Conservation (phyloP, 352 stramenopile species). For the Phytophthora tentaculata region DNA sequence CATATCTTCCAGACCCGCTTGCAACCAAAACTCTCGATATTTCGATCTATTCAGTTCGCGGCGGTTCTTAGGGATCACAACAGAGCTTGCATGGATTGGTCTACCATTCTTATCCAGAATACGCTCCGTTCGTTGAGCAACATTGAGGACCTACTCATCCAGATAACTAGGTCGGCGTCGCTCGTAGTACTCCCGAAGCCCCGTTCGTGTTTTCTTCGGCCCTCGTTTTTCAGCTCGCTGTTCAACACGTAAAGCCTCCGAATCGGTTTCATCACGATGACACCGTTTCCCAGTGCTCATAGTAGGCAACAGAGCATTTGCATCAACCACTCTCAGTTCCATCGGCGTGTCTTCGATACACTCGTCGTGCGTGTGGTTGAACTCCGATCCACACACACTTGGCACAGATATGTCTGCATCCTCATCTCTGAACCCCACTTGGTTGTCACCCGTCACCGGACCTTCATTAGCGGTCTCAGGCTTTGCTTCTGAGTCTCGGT, state of each 20-base stretch:
- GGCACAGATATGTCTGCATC: not conserved
- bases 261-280: not conserved
- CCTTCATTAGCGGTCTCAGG: too few species aligned
- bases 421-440: not conserved
- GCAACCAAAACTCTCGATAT: not conserved
- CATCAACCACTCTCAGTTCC: not conserved
- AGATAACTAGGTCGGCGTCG: not conserved
- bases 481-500: too few species aligned
- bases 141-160: not conserved
- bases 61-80: not conserved
- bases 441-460: not conserved
- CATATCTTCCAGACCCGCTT: constrained; percentile 9
- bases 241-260: not conserved
- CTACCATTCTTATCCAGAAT: not conserved
- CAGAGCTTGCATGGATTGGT: not conserved
- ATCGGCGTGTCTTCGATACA: not conserved
- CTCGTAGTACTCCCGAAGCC: not conserved
- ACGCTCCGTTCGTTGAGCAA: not conserved
- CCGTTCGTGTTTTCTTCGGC: not conserved
- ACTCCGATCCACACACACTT: not conserved
- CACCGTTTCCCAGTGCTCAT: not conserved
- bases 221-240: not conserved
- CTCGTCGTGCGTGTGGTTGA: not conserved
- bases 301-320: not conserved
- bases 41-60: not conserved